phyloP scores from a whole-genome alignment of 805 yeast species.

The Blastobotrys attinorum region DNA sequence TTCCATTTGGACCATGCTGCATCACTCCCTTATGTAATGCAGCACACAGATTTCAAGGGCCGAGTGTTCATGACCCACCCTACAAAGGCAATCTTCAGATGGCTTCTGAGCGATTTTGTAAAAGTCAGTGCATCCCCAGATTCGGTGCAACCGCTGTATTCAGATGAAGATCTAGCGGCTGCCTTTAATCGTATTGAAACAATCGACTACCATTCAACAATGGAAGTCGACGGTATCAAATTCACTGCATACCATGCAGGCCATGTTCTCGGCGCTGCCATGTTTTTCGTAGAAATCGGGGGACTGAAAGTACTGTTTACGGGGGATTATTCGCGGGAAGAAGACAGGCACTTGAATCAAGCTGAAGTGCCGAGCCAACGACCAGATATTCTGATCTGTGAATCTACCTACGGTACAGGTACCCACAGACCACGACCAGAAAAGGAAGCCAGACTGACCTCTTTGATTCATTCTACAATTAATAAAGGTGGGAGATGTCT shows the following conservation, averaged over 20 bases:
- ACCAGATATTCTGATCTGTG: conserved; percentile 88
- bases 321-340: conserved; percentile 95
- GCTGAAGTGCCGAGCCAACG: conserved; percentile 91
- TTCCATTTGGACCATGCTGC: conserved; percentile 99
- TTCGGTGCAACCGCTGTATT: conserved; percentile 45
- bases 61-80: conserved; percentile 99
- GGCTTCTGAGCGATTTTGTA: conserved; percentile 92
- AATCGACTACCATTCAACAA: conserved; percentile 89
- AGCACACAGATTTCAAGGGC: conserved; percentile 88
- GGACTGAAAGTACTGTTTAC: conserved; percentile 85
- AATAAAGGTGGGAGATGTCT: conserved; percentile 85
- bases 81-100: conserved; percentile 93
- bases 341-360: conserved; percentile 86
- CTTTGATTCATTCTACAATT: conserved; percentile 74
- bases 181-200: conserved; percentile 90
- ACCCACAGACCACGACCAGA: conserved; percentile 87
- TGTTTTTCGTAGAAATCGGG: conserved; percentile 92
- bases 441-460: conserved; percentile 74
- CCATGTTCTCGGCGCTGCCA: conserved; percentile 98
- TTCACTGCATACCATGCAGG: conserved; percentile 99
- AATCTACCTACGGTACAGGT: conserved; percentile 96
- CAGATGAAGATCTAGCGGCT: conserved; percentile 82
- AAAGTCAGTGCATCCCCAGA: conserved; percentile 57
- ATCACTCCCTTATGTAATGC: conserved; percentile 95
- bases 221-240: conserved; percentile 87